Evolutionary conservation across 2,329 filamentous ascomycete species (phyloP).

Genomic region (Huntiella bhutanensis): DNA sequence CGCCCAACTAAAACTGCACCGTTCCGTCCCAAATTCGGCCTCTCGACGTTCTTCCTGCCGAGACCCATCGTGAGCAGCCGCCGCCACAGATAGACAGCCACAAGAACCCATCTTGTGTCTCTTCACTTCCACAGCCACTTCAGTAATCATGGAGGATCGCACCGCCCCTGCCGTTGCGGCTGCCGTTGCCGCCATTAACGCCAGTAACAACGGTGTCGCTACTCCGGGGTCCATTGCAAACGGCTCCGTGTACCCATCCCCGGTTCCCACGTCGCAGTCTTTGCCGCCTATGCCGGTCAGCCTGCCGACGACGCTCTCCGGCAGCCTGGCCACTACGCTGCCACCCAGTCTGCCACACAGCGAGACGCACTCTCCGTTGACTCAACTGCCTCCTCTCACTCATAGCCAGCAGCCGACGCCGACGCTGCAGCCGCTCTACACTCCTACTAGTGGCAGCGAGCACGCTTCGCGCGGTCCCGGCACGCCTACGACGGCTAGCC

Average conservation of each 20-base stretch:
- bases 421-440: conserved; percentile 11
- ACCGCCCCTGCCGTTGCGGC: conserved; percentile 4
- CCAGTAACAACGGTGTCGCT: conserved; percentile 3
- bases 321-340: too few species aligned
- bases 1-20: too few species aligned
- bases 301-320: too few species aligned
- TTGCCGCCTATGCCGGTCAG: neutral
- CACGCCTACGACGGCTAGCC: conserved; percentile 8
- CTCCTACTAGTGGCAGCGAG: conserved; percentile 5
- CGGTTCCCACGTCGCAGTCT: conserved; percentile 10
- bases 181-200: conserved; percentile 6
- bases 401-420: conserved; percentile 10
- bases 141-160: conserved; percentile 9
- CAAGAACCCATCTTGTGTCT: neutral
- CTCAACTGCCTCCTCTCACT: conserved; percentile 10
- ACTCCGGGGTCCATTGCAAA: conserved; percentile 8
- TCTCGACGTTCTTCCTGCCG: too few species aligned
- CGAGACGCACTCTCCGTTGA: conserved; percentile 9
- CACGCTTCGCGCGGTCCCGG: conserved; percentile 9
- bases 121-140: neutral
- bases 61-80: too few species aligned
- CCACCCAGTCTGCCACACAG: conserved; percentile 7
- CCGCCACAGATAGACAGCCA: too few species aligned
- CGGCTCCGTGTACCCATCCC: conserved; percentile 11
- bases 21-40: too few species aligned